Evolutionary conservation across 257 asterid species (phyloP).

Genomic region (Apocynum venetum): DNA sequence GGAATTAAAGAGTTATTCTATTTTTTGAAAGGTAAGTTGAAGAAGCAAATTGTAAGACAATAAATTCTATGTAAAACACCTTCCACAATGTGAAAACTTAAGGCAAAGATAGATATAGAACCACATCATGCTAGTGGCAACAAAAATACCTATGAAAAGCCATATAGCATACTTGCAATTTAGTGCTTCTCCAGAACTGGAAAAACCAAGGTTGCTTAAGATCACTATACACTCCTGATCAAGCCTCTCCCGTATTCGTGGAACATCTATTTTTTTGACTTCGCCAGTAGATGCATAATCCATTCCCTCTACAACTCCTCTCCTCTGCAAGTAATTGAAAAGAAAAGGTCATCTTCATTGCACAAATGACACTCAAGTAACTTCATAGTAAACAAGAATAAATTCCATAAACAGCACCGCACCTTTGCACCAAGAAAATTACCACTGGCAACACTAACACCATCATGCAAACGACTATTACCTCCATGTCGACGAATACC

Average conservation of each 20-base stretch:
- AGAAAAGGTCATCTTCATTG: slow-evolving; percentile 2
- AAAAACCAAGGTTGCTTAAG: slow-evolving; percentile 79
- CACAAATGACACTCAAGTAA: not conserved
- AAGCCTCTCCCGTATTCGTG: slow-evolving; percentile 78
- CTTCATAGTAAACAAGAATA: not conserved
- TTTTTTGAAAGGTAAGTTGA: not conserved
- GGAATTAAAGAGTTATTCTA: not conserved
- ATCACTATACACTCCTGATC: slow-evolving; percentile 70
- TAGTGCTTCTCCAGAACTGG: slow-evolving; percentile 93
- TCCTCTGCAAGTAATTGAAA: slow-evolving; percentile 46
- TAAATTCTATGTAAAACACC: not conserved
- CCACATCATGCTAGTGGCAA: slow-evolving; percentile 34
- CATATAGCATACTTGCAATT: slow-evolving; percentile 92
- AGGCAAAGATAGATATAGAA: slow-evolving; percentile 1
- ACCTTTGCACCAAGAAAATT: slow-evolving; percentile 93
- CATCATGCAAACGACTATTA: slow-evolving; percentile 67
- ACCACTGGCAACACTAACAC: slow-evolving; percentile 84
- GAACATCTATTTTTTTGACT: slow-evolving; percentile 89
- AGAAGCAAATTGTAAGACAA: not conserved
- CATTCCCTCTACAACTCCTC: slow-evolving; percentile 85
- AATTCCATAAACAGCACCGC: slow-evolving; percentile 14
- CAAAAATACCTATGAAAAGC: slow-evolving; percentile 57
- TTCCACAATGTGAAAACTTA: not conserved
- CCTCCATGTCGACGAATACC: slow-evolving; percentile 88
- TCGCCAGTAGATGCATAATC: slow-evolving; percentile 88